These are phyloP conservation scores for Leccinellum albellum DNA, from an alignment of 768 basidiomycete genomes.

Conservation along the genomic window DNA sequence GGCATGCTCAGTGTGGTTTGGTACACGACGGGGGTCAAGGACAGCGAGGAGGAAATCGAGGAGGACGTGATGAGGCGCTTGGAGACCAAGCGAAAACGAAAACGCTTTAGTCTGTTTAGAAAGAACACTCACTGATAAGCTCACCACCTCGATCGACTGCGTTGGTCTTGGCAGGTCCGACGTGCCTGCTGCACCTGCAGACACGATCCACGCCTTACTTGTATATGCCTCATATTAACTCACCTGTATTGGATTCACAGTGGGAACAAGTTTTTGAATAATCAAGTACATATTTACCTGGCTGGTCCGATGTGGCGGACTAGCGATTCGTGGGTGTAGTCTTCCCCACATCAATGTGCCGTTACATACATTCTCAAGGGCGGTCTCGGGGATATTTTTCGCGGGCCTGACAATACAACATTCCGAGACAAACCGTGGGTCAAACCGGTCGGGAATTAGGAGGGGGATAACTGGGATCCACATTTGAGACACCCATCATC, in stretches of 20 bases:
- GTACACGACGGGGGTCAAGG: conserved; percentile 74
- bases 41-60: conserved; percentile 81
- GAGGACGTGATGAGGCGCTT: conserved; percentile 56
- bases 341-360: too few relatives aligned
- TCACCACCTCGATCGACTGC: neutral
- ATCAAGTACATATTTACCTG: neutral
- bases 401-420: neutral
- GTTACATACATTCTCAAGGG: neutral
- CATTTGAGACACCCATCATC: neutral
- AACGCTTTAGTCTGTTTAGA: conserved; percentile 40
- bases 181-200: too few relatives aligned
- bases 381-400: neutral
- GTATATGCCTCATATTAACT: neutral
- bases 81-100: conserved; percentile 52
- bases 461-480: neutral
- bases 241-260: neutral
- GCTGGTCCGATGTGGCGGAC: too few relatives aligned
- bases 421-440: neutral
- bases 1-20: conserved; percentile 83
- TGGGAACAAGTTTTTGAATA: neutral
- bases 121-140: neutral
- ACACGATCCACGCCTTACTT: too few relatives aligned
- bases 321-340: neutral
- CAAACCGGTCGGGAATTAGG: neutral
- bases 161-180: too few relatives aligned